Evolutionary conservation across 805 yeast species (phyloP).

Genomic region (Maudiozyma barnettii): DNA sequence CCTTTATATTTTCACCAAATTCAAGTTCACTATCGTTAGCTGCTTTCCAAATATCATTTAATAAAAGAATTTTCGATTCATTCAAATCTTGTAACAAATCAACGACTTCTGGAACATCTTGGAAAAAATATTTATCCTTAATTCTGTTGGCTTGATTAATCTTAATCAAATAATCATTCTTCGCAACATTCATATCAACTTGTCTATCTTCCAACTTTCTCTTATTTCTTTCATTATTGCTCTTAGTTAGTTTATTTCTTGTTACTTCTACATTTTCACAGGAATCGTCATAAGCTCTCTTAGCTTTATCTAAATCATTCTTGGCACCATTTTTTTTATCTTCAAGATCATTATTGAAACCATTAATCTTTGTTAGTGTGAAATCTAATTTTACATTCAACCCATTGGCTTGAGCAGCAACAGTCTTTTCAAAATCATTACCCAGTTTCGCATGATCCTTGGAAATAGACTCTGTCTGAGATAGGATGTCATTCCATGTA

Average conservation of each 20-base stretch:
- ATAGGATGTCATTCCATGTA: slow-evolving; percentile 80
- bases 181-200: slow-evolving; percentile 76
- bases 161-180: slow-evolving; percentile 71
- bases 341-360: slow-evolving; percentile 49
- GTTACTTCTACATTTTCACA: slow-evolving; percentile 76
- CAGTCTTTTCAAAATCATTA: slow-evolving; percentile 46
- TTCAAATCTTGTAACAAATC: slow-evolving; percentile 79
- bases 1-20: slow-evolving; percentile 35
- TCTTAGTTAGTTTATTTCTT: slow-evolving; percentile 62
- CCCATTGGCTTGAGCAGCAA: slow-evolving; percentile 51
- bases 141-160: slow-evolving; percentile 80
- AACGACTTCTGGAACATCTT: slow-evolving; percentile 83
- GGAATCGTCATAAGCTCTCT: slow-evolving; percentile 67
- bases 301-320: slow-evolving; percentile 32
- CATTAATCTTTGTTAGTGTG: slow-evolving; percentile 46
- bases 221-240: slow-evolving; percentile 40
- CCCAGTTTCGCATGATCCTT: slow-evolving; percentile 54
- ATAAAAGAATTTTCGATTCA: slow-evolving; percentile 61
- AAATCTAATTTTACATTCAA: slow-evolving; percentile 45
- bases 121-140: slow-evolving; percentile 87
- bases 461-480: slow-evolving; percentile 74
- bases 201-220: slow-evolving; percentile 51
- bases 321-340: slow-evolving; percentile 31
- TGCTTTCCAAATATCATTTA: slow-evolving; percentile 58
- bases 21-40: slow-evolving; percentile 56